A percentile compares a stretch with the other conserved stretches of the same genome.
Conservation (phyloP, 306 rosid species). For the Rosa lucieae region DNA sequence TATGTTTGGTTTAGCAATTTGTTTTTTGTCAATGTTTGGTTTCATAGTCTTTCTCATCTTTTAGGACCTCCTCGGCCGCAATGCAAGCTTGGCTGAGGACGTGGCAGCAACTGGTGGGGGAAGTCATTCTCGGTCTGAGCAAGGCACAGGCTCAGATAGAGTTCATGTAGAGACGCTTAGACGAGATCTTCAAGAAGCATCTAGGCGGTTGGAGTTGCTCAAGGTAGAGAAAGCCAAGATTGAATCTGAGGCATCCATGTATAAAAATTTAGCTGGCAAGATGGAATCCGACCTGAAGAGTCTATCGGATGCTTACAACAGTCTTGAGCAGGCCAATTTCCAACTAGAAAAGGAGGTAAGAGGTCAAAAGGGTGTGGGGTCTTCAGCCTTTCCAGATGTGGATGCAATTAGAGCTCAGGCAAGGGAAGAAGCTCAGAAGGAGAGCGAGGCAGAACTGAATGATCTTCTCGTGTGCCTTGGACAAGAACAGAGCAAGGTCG, state of each 20-base stretch:
- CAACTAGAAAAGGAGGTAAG: slow-evolving; percentile 75
- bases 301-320: slow-evolving; percentile 91
- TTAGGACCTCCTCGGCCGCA: slow-evolving; percentile 79
- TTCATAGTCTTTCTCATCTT: slow-evolving; percentile 22
- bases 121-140: slow-evolving; percentile 46
- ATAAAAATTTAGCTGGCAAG: slow-evolving; percentile 74
- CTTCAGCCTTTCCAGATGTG: slow-evolving; percentile 48
- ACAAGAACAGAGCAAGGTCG: slow-evolving; percentile 96
- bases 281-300: slow-evolving; percentile 87
- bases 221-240: slow-evolving; percentile 70
- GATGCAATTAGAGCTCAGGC: slow-evolving; percentile 89
- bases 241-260: slow-evolving; percentile 68
- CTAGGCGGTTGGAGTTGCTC: slow-evolving; percentile 65
- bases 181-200: slow-evolving; percentile 77
- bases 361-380: slow-evolving; percentile 49
- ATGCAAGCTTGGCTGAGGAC: slow-evolving; percentile 84
- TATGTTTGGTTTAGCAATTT: not conserved
- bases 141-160: slow-evolving; percentile 59
- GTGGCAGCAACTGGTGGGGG: slow-evolving; percentile 60
- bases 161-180: slow-evolving; percentile 69
- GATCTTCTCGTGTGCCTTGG: slow-evolving; percentile 96
- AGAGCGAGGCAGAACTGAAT: slow-evolving; percentile 85
- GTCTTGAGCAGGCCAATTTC: slow-evolving; percentile 80
- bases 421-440: slow-evolving; percentile 95
- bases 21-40: slow-evolving; percentile 3